Base-by-base conservation (phyloP, 2,329 filamentous ascomycete species). In the Pseudonectria buxi region DNA sequence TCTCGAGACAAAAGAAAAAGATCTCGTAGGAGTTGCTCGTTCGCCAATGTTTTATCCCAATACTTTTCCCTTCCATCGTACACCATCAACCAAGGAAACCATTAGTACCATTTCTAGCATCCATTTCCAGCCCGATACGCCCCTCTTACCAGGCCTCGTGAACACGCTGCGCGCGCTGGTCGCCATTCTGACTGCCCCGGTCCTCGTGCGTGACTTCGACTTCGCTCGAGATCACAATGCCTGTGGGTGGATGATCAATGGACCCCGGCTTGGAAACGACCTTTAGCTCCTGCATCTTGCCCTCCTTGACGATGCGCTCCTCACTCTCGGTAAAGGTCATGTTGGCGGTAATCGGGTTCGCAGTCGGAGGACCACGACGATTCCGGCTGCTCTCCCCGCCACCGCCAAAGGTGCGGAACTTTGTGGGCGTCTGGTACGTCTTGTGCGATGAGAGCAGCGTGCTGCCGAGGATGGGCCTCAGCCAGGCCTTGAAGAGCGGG, bases 141-240 rank as follows among this genome's bases (percentile, higher is more conserved):
- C 9, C 5, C 18, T 9, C 5, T 22, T 24, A 50, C 49, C 49
- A 52, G 14, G 36, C 30, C 6, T 38, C 39, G 10, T 31, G 32
- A 3, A 33, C 37, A 2, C 26, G 26, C 10, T 36, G 33, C 6
- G 30, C 13, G 2, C 15, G 7, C 10, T 30, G 31, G 7, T 35
- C 36, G 11, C 35, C 46, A 2, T 32, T 32, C 2, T 37, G 35
- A 5, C 30, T 32, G 4, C 33, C 41, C 11, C 52, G 42, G 2
- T 55, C 43, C 13, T 54, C 53, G 2, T 41, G 50, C 6, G 41
- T 44, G 4, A 68, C 46, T 32, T 64, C 57, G 13, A 68, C 50
- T 29, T 66, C 53, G 31, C 61, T 68, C 0, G 59, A 65, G n/a
- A 68, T 60, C 14, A 66, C 40, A 24, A 68, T 68, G 3, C 56